Evolutionary conservation across 768 basidiomycete species (phyloP), one percentile per base, ranked within the genome.

Genomic region (Phylloporus sp.): DNA sequence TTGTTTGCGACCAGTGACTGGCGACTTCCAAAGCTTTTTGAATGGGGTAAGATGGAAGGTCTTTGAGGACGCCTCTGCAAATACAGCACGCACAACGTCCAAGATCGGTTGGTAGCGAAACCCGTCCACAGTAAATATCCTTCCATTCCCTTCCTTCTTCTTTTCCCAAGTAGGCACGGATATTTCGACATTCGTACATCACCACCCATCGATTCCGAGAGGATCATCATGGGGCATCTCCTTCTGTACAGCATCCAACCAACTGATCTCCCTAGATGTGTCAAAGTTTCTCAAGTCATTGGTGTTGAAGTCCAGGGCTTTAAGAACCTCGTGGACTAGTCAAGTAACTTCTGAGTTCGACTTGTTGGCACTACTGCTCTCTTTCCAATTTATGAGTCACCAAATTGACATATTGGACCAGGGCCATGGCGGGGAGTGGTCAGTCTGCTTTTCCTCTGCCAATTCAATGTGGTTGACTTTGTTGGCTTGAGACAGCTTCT

Each of bases 1-100:
- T 7, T 31, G 29, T 7, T 31, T 7, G 3, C 15, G 29, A 13
- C 14, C 41, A 5, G 31, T 41, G 17, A 44, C 13, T 0, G 45
- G 48, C 1, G 46, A 53, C 29, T 31, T 29, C 10, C 28, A 29
- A 14, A 29, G 28, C 13, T 15, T 29, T n/a, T 55, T 57, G 56
- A 60, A 64, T 0, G 63, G 63, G 0, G 39, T 46, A 10, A 59
- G 49, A 43, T 65, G 60, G 28, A 65, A 60, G 10, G 17, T 13
- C 21, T 49, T 57, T 0, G 53, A 15, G 0, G 21, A 11, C 0
- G 24, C 23, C 3, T 58, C 49, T 0, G 41, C 5, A 14, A 59
- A 54, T 4, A 48, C 54, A 0, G 48, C 28, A 2, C 36, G 27
- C 3, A 64, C 49, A 0, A 58, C 50, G 1, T 38, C 45, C 3